A percentile compares a stretch with the other conserved stretches of the same genome.
Conservation (phyloP, 1,284 basidiomycete species). For the Phenoliferia sp. region DNA sequence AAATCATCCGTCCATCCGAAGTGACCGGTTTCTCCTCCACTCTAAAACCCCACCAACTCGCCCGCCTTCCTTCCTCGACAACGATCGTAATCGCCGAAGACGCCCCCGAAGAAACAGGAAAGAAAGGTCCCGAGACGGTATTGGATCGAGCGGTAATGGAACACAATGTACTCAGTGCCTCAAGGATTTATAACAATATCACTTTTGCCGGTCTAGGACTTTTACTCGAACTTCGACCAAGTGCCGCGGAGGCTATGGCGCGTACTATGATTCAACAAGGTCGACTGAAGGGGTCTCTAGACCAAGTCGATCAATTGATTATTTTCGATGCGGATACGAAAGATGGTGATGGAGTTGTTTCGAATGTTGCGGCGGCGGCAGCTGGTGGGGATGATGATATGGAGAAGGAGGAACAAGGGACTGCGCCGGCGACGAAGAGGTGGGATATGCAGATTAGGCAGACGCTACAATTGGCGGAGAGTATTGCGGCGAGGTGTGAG, state of each 20-base stretch:
- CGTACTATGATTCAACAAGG: conserved; percentile 38
- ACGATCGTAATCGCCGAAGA: conserved; percentile 60
- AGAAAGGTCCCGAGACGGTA: conserved; percentile 83
- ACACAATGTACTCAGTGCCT: conserved; percentile 92
- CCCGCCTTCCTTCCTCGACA: conserved; percentile 71
- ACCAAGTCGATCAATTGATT: conserved; percentile 36
- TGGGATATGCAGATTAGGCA: conserved; percentile 31
- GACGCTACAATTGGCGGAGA: conserved; percentile 27
- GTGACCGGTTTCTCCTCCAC: conserved; percentile 82
- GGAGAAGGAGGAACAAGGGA: conserved; percentile 10
- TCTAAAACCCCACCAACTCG: conserved; percentile 87
- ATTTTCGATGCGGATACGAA: conserved; percentile 29
- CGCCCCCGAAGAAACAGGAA: conserved; percentile 52
- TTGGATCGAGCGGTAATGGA: conserved; percentile 96
- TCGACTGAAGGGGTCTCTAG: conserved; percentile 34
- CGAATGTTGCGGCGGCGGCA: conserved; percentile 49
- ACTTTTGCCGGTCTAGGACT: conserved; percentile 81
- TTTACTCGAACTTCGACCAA: conserved; percentile 74
- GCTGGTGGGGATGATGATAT: conserved; percentile 2
- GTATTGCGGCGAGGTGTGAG: conserved; percentile 29
- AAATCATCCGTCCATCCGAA: conserved; percentile 83
- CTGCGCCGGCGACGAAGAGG: conserved; percentile 24
- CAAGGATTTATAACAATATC: conserved; percentile 68
- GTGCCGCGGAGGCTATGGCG: conserved; percentile 41
- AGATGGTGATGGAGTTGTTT: conserved; percentile 24